A percentile compares a stretch with the other conserved stretches of the same genome.
These are phyloP conservation scores for Debaryomyces fabryi DNA, from an alignment of 1,139 yeast species.

Conservation along the genomic window DNA sequence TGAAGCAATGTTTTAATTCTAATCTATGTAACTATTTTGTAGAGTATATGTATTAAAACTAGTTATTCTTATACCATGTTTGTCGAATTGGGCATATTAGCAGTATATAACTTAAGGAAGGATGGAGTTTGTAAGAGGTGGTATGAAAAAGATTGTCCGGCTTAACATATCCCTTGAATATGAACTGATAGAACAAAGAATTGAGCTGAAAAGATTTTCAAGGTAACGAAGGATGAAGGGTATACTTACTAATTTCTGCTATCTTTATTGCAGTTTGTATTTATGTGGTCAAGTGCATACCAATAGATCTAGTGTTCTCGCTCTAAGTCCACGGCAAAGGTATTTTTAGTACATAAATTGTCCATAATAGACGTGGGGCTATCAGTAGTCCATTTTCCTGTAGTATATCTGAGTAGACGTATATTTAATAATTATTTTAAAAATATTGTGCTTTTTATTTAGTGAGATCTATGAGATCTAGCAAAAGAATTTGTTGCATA, in stretches of 20 bases:
- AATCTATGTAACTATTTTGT: not conserved
- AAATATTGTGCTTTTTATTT: too few relatives aligned
- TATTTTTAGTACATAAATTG: too few relatives aligned
- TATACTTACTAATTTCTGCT: not conserved
- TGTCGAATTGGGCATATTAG: not conserved
- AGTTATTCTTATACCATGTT: not conserved
- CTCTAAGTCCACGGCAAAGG: too few relatives aligned
- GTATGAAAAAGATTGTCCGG: too few relatives aligned
- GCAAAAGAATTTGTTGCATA: not conserved
- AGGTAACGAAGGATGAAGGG: not conserved
- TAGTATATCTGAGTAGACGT: not conserved
- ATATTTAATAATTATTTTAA: too few relatives aligned
- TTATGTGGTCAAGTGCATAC: too few relatives aligned
- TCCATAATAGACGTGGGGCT: too few relatives aligned
- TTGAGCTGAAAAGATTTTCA: too few relatives aligned
- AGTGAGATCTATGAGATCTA: not conserved
- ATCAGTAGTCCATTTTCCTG: too few relatives aligned
- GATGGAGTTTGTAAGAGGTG: too few relatives aligned
- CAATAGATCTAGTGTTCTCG: too few relatives aligned
- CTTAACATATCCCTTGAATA: not conserved
- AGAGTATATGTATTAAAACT: not conserved
- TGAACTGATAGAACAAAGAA: not conserved
- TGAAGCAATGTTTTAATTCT: not conserved
- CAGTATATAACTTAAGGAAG: too few relatives aligned
- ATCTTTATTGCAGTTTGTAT: not conserved